Evolutionary conservation across 192 early-diverging fungal genomes (phyloP), one percentile per base, ranked within the genome.

Genomic region (Coemansia sp.): DNA sequence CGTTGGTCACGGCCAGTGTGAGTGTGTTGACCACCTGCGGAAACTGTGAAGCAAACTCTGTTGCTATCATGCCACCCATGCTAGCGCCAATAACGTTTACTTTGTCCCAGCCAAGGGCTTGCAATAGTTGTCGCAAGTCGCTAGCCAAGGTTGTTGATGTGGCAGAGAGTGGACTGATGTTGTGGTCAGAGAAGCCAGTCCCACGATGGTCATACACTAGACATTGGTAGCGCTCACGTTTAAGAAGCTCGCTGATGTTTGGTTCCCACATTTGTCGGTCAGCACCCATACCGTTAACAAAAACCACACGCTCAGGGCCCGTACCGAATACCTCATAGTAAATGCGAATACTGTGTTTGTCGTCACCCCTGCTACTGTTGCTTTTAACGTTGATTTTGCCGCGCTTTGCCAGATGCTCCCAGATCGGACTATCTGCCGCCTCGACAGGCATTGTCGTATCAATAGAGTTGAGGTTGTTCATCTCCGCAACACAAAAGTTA

Each of bases 31-130:
- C 76, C 22, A 81, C 71, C n/a, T 81, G 55, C 2, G 90, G 86
- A 9, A 83, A 77, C 5, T 74, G 64, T 25, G 74, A 66, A 1
- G 81, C 85, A 64, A 93, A 73, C 67, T 95, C 92, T 41, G 88
- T 81, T 0, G 88, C 71, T 41, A 95, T 87, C 93, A 93, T 95
- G 18, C 89, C 89, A 47, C 92, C 92, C 93, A 94, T 94, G 5
- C 89, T 90, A 19, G 89, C 81, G 21, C 93, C 93, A 28, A 89
- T 84, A 7, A 94, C n/a, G 67, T 90, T 87, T n/a, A 89, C 82
- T 26, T 60, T 59, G 3, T 49, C 78, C 93, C 93, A 95, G 0
- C 82, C 90, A 5, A 94, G 60, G 14, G 83, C 83, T 23, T 83
- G 70, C 62, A 93, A 63, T 31, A 95, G 71, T 2, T 84, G 78